Percentiles rank a stretch among this genome's conserved stretches.
Evolutionary conservation across 2,329 filamentous ascomycete genomes (phyloP).

Genomic region (Arthrinium phaeospermum): DNA sequence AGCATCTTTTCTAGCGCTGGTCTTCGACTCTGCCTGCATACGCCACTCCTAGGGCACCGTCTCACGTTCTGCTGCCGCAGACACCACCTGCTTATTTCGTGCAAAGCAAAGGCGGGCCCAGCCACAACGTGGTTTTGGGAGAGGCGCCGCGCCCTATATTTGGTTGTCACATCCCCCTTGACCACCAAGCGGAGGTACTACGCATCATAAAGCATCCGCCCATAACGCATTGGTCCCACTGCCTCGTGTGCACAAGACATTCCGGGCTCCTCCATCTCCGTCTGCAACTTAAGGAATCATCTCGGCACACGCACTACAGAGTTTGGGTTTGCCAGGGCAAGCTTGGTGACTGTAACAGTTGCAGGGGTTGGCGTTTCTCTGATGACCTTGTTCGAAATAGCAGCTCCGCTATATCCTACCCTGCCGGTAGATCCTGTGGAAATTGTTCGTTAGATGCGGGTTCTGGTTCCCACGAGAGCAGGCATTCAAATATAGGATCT

Average conservation of each 20-base stretch:
- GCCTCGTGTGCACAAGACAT: slow-evolving; percentile 8
- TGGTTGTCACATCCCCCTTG: slow-evolving; percentile 1
- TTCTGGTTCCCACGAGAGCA: neutral
- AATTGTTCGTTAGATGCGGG: slow-evolving; percentile 11
- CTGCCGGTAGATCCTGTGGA: slow-evolving; percentile 17
- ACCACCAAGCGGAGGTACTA: slow-evolving; percentile 2
- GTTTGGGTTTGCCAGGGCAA: slow-evolving; percentile 1
- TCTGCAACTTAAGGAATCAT: slow-evolving; percentile 8
- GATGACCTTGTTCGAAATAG: neutral
- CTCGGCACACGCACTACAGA: neutral
- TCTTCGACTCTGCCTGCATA: slow-evolving; percentile 4
- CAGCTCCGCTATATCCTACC: slow-evolving; percentile 13
- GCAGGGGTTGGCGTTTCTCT: slow-evolving; percentile 10
- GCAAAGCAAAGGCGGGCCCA: neutral
- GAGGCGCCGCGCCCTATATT: slow-evolving; percentile 6
- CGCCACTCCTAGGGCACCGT: neutral
- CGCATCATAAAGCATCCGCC: slow-evolving; percentile 6
- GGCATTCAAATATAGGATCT: slow-evolving; percentile 6
- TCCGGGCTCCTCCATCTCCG: slow-evolving; percentile 2
- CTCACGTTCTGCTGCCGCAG: neutral
- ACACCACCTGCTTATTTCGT: neutral
- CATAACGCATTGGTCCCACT: slow-evolving; percentile 11
- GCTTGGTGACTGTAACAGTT: slow-evolving; percentile 1
- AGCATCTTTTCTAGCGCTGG: neutral
- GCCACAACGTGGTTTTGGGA: neutral